Evolutionary conservation across 768 basidiomycete genomes (phyloP).

Genomic region (Tephrocybe sp.): DNA sequence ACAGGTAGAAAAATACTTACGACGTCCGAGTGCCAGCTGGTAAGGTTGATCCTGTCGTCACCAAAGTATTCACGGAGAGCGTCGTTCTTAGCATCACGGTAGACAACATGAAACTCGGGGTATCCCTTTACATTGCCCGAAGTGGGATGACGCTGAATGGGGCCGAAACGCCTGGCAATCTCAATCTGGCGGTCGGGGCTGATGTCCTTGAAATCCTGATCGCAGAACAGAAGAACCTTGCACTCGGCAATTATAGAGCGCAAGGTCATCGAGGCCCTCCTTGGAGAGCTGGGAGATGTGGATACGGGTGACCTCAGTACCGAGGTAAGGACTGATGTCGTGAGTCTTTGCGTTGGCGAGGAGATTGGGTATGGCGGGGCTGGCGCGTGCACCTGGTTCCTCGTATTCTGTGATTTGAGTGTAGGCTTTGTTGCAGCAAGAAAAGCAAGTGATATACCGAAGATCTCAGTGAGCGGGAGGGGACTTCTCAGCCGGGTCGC

Average conservation of each 20-base stretch:
- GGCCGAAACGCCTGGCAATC: conserved; percentile 48
- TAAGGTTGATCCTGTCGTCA: conserved; percentile 39
- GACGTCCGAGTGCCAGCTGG: conserved; percentile 58
- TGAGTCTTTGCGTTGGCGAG: conserved; percentile 37
- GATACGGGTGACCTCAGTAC: conserved; percentile 49
- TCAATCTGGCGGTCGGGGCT: conserved; percentile 51
- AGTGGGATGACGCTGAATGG: conserved; percentile 45
- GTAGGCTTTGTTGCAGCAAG: not conserved
- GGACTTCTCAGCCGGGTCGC: conserved; percentile 48
- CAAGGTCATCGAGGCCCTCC: conserved; percentile 55
- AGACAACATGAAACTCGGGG: conserved; percentile 63
- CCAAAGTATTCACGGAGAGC: conserved; percentile 43
- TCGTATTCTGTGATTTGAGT: not conserved
- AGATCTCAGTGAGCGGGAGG: conserved; percentile 46
- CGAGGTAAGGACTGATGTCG: conserved; percentile 50
- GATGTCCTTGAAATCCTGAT: conserved; percentile 65
- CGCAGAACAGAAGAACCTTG: conserved; percentile 54
- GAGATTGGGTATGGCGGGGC: conserved; percentile 51
- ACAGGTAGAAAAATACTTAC: too few species aligned
- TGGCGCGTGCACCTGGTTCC: conserved; percentile 47
- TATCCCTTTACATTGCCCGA: conserved; percentile 54
- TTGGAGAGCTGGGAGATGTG: conserved; percentile 52
- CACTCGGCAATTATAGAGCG: conserved; percentile 50
- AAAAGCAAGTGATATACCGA: conserved; percentile 37
- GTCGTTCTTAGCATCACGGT: conserved; percentile 47